Base-by-base conservation (phyloP, 2,329 filamentous ascomycete species). In the Ophiosphaerella narmari region DNA sequence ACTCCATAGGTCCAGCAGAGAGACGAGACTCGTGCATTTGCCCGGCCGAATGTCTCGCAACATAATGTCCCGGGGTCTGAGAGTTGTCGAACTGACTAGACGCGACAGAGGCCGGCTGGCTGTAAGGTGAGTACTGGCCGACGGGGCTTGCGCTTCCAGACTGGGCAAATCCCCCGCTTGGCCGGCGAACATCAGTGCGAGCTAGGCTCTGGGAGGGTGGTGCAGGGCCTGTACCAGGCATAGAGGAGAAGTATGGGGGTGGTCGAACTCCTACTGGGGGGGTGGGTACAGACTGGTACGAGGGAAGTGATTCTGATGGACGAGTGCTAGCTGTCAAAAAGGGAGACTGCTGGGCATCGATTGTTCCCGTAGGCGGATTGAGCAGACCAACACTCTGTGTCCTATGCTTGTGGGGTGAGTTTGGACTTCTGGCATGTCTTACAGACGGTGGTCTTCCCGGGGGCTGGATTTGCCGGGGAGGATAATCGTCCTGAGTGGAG, bases 371-470 rank as follows among this genome's bases (percentile, higher is more conserved):
- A 0, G 74, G 68, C 29, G 72, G 71, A 39, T 74, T 74, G 32
- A 80, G 60, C 46, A 72, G 39, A 29, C 77, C 77, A 11, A 82
- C 62, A 59, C 81, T 84, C 14, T 78, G 74, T 23, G 80, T 75
- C 53, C 83, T 79, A 46, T 75, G 74, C 35, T 78, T 44, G 4
- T 65, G 71, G 8, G 84, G 83, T 8, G 85, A 86, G 55, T 79
- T 77, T 1, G 85, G 82, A 9, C 81, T 85, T 52, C 85, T 64
- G n/a, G 83, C 78, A 31, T 79, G 78, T 55, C 83, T 75, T 46
- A 73, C 40, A 38, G 62, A 54, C 33, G 62, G 4, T 21, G 18
- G 63, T 24, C 59, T 60, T 34, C 60, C 58, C 26, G 64, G 64
- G 4, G 60, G 63, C 35, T 58, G 66, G 48, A 63, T 71, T 14